Evolutionary conservation across 2,329 filamentous ascomycete genomes (phyloP).

Genomic region (Fusarium transvaalense): DNA sequence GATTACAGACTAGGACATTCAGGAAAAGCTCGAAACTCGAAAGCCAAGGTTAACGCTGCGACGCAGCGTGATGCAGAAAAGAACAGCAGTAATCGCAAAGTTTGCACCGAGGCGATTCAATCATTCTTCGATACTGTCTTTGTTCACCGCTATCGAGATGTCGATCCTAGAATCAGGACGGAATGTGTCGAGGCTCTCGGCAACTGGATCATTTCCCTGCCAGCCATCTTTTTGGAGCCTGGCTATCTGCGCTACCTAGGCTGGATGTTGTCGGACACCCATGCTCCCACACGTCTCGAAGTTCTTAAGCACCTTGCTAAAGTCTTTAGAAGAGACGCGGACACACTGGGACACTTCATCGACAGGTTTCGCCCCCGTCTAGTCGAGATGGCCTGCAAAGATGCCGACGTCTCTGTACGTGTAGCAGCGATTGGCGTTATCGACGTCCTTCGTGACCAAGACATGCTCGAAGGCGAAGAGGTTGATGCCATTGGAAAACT

Average conservation of each 20-base stretch:
- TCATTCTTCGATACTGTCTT: constrained; percentile 95
- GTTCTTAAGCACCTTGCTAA: constrained; percentile 85
- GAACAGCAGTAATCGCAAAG: constrained; percentile 75
- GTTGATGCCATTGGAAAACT: constrained; percentile 89
- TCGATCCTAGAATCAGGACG: constrained; percentile 87
- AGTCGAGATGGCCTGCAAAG: constrained; percentile 91
- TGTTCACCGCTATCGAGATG: constrained; percentile 93
- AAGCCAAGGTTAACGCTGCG: constrained; percentile 82
- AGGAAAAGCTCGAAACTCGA: constrained; percentile 80
- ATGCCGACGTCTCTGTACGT: constrained; percentile 84
- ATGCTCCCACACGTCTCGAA: constrained; percentile 81
- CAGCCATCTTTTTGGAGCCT: constrained; percentile 90
- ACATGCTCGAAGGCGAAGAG: constrained; percentile 90
- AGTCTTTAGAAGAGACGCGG: constrained; percentile 84
- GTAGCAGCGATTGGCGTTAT: constrained; percentile 85
- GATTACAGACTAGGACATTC: constrained; percentile 79
- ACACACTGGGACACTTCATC: constrained; percentile 90
- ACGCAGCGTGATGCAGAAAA: constrained; percentile 80
- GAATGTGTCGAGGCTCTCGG: constrained; percentile 91
- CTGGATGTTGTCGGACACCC: constrained; percentile 91
- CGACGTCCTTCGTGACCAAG: constrained; percentile 83
- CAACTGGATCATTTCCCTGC: constrained; percentile 87
- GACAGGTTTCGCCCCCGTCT: constrained; percentile 89
- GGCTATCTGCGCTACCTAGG: constrained; percentile 92
- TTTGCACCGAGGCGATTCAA: constrained; percentile 78